Evolutionary conservation across 2,329 filamentous ascomycete genomes (phyloP).

Genomic region (Ascochyta lentis): DNA sequence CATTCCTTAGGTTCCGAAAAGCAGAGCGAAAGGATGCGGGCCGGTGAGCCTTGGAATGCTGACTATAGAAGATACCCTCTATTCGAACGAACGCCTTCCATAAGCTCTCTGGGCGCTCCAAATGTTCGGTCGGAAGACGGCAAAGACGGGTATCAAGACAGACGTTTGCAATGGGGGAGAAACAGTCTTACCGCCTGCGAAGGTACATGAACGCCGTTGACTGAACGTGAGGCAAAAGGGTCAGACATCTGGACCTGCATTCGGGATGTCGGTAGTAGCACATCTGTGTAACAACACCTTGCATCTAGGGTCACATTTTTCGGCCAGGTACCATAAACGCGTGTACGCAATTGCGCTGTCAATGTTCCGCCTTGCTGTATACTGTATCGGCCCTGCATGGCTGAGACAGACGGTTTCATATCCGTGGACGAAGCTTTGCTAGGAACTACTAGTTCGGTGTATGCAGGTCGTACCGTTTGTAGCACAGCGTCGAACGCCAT

Average conservation of each 20-base stretch:
- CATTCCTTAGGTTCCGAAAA: slow-evolving; percentile 33
- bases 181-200: slow-evolving; percentile 1
- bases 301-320: slow-evolving; percentile 40
- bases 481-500: slow-evolving; percentile 19
- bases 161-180: background rate
- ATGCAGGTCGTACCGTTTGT: slow-evolving; percentile 15
- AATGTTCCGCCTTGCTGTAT: slow-evolving; percentile 28
- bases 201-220: slow-evolving; percentile 8
- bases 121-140: background rate
- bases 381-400: slow-evolving; percentile 21
- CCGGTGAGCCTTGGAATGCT: slow-evolving; percentile 27
- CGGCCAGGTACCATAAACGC: slow-evolving; percentile 34
- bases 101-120: background rate
- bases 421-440: slow-evolving; percentile 11
- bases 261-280: slow-evolving; percentile 13
- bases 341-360: slow-evolving; percentile 25
- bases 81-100: background rate
- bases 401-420: slow-evolving; percentile 35
- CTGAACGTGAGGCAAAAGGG: slow-evolving; percentile 11
- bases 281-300: slow-evolving; percentile 38
- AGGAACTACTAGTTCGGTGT: background rate
- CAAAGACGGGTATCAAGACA: background rate
- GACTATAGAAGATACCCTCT: background rate
- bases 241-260: slow-evolving; percentile 20
- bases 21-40: slow-evolving; percentile 15